Conservation (phyloP, 2,329 filamentous ascomycete species). For the Alternaria gansuensis region DNA sequence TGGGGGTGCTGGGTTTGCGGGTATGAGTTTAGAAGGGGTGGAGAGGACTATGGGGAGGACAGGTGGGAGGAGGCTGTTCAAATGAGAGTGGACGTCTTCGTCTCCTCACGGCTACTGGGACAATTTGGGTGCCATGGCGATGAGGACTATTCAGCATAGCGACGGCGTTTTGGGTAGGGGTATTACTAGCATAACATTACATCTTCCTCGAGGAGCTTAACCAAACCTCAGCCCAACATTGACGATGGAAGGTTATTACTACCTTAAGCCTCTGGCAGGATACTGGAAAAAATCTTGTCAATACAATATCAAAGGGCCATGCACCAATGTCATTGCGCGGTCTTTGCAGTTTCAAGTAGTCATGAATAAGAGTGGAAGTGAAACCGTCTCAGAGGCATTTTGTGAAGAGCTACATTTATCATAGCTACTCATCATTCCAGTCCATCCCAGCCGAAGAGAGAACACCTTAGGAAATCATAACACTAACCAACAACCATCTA, state of each 20-base stretch:
- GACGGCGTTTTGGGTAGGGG: constrained; percentile 21
- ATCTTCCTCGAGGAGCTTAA: not conserved
- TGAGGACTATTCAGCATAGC: constrained; percentile 15
- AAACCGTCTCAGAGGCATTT: constrained; percentile 38
- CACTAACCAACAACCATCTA: constrained; percentile 47
- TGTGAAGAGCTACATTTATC: constrained; percentile 42
- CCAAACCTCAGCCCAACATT: not conserved
- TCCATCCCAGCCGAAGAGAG: constrained; percentile 38
- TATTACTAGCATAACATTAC: not conserved
- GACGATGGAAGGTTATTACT: not conserved
- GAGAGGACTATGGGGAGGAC: constrained; percentile 57
- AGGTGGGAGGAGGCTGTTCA: constrained; percentile 58
- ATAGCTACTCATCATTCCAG: constrained; percentile 38
- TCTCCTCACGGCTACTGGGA: not conserved
- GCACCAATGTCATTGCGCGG: not conserved
- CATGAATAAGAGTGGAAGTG: constrained; percentile 23
- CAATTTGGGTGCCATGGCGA: not conserved
- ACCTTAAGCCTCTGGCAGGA: not conserved
- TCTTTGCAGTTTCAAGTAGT: not conserved
- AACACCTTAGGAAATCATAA: constrained; percentile 40
- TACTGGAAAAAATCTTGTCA: not conserved
- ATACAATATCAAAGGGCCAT: not conserved
- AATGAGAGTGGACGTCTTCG: constrained; percentile 31
- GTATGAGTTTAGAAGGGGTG: constrained; percentile 59
- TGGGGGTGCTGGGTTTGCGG: constrained; percentile 64